Evolutionary conservation across 1,284 basidiomycete species (phyloP).

Genomic region (Trametes sp.): DNA sequence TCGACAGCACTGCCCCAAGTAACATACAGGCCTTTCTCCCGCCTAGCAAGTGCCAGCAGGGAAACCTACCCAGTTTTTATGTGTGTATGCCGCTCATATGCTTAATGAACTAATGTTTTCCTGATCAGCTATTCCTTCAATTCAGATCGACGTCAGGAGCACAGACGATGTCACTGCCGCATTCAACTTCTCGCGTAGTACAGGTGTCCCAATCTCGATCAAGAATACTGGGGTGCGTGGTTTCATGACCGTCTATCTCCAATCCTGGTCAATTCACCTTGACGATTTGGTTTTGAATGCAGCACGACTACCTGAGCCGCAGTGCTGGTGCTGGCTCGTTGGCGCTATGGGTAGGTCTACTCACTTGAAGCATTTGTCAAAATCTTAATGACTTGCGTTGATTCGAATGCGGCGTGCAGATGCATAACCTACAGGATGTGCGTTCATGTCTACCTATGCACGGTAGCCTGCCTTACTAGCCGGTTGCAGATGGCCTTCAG

Average conservation of each 20-base stretch:
- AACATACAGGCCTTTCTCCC: conserved; percentile 14
- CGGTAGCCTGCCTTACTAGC: background rate
- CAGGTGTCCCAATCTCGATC: background rate
- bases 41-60: conserved; percentile 11
- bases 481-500: background rate
- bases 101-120: too few species aligned
- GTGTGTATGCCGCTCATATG: background rate
- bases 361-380: background rate
- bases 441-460: background rate
- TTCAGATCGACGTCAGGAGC: conserved; percentile 32
- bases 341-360: conserved; percentile 17
- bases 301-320: conserved; percentile 5
- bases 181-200: conserved; percentile 26
- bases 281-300: conserved; percentile 24
- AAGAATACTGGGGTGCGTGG: conserved; percentile 1
- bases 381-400: background rate
- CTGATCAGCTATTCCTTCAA: background rate
- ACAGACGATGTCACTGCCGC: conserved; percentile 31
- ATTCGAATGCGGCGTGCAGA: background rate
- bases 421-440: conserved; percentile 3
- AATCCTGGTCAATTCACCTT: too few species aligned
- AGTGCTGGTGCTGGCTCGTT: conserved; percentile 24
- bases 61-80: conserved; percentile 13
- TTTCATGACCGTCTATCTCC: conserved; percentile 1
- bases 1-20: conserved; percentile 8